phyloP scores from a whole-genome alignment of 345 rosid genomes.

The Moricandia arvensis region DNA sequence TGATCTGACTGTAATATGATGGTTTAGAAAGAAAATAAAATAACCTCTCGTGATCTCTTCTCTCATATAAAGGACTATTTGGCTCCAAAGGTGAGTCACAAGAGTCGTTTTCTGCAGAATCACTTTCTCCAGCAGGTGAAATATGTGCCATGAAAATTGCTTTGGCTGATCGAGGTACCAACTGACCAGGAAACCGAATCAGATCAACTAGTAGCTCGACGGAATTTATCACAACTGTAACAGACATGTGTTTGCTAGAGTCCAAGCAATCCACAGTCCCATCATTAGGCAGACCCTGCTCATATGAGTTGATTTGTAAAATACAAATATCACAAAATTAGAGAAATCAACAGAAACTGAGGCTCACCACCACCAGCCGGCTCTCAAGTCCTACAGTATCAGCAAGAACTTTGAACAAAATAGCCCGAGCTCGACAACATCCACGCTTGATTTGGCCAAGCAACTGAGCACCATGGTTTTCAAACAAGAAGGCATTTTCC shows the following conservation, averaged over 20 bases:
- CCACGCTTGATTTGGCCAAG: constrained; percentile 95
- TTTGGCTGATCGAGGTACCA: constrained; percentile 78
- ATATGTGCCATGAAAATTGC: constrained; percentile 91
- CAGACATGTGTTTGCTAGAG: constrained; percentile 90
- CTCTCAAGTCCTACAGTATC: constrained; percentile 95
- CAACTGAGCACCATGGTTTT: constrained; percentile 75
- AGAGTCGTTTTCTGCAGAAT: constrained; percentile 97
- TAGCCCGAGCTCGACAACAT: constrained; percentile 88
- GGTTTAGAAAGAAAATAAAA: constrained; percentile 13
- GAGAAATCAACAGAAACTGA: constrained; percentile 5
- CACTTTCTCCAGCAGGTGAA: constrained; percentile 92
- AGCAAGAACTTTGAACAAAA: constrained; percentile 88
- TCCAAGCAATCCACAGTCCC: constrained; percentile 77
- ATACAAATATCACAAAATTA: background rate
- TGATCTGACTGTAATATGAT: constrained; percentile 11
- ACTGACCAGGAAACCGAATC: constrained; percentile 91
- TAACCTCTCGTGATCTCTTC: constrained; percentile 71
- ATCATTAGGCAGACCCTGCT: constrained; percentile 92
- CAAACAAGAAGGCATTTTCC: constrained; percentile 66
- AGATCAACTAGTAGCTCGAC: constrained; percentile 89
- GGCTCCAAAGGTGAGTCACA: constrained; percentile 99
- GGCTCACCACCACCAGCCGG: constrained; percentile 89
- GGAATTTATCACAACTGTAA: constrained; percentile 75
- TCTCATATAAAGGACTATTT: constrained; percentile 91
- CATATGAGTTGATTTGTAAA: background rate